Evolutionary conservation across 2,329 filamentous ascomycete species (phyloP).

Genomic region (Thelonectria olida): DNA sequence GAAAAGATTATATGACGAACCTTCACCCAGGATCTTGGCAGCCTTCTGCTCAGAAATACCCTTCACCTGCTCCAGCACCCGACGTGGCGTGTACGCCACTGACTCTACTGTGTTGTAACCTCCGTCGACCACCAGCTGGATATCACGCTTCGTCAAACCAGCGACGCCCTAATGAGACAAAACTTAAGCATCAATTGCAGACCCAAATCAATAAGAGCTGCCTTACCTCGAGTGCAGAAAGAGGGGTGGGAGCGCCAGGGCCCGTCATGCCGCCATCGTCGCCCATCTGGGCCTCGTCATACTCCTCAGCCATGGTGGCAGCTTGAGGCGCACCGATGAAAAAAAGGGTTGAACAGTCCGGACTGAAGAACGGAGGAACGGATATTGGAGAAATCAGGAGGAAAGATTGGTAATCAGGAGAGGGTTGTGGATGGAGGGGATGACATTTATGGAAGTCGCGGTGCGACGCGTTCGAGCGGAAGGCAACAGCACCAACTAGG

Average conservation of each 20-base stretch:
- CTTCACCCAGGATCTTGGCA: conserved; percentile 87
- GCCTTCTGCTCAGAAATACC: conserved; percentile 98
- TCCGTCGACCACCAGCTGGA: conserved; percentile 90
- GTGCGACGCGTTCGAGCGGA: conserved; percentile 45
- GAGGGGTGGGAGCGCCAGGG: conserved; percentile 92
- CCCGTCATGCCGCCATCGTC: conserved; percentile 81
- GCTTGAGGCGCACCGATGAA: neutral
- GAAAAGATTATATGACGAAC: conserved; percentile 54
- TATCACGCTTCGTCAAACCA: conserved; percentile 92
- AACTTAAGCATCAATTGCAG: conserved; percentile 21
- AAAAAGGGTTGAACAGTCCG: neutral
- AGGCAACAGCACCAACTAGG: conserved; percentile 38
- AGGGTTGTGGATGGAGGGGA: conserved; percentile 26
- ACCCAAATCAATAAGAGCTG: neutral
- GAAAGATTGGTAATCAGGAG: conserved; percentile 24
- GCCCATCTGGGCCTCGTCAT: conserved; percentile 70
- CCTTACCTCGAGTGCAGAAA: conserved; percentile 84
- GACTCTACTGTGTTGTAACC: conserved; percentile 96
- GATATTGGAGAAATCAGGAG: neutral
- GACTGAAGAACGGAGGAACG: neutral
- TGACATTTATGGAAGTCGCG: conserved; percentile 41
- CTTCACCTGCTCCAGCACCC: conserved; percentile 92
- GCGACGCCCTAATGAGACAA: conserved; percentile 73
- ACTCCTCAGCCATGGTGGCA: conserved; percentile 59
- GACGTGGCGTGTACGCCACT: conserved; percentile 88